Percentiles rank a stretch among this genome's conserved stretches.
Conservation (phyloP, 1,284 basidiomycete genomes). For the Vanrija pseudolonga region DNA sequence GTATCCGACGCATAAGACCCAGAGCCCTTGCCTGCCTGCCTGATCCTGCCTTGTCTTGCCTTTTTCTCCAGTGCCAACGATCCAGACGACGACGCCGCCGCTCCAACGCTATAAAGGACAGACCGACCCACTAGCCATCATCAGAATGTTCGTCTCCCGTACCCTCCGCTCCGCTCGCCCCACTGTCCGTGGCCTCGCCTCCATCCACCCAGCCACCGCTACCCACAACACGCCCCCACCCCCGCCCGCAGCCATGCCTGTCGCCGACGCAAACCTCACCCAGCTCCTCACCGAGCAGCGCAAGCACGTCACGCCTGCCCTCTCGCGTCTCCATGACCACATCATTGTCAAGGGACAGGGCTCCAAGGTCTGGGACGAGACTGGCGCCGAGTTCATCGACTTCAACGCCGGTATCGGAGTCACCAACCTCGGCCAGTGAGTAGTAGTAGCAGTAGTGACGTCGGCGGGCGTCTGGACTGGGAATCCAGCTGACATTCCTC, state of each 20-base stretch:
- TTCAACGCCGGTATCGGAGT: conserved; percentile 79
- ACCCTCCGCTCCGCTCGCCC: background rate
- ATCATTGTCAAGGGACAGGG: conserved; percentile 73
- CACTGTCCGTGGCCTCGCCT: no score
- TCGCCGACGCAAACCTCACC: conserved; percentile 17
- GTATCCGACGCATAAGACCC: no score
- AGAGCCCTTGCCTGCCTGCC: no score
- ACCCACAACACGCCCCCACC: background rate
- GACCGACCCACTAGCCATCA: background rate
- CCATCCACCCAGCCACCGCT: no score
- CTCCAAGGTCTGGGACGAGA: conserved; percentile 61
- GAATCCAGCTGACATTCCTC: background rate
- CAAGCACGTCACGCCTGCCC: conserved; percentile 33
- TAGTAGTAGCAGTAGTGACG: no score
- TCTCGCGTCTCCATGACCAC: conserved; percentile 51
- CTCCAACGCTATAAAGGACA: no score
- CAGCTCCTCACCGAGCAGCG: conserved; percentile 21
- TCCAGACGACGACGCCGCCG: no score
- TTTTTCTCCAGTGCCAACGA: no score
- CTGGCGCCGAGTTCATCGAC: conserved; percentile 68
- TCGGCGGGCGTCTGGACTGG: no score
- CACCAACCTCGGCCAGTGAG: conserved; percentile 20
- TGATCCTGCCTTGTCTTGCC: no score
- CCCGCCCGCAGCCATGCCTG: conserved; percentile 10
- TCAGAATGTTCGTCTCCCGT: background rate